Percentiles rank a stretch among this genome's conserved stretches.
Evolutionary conservation across 2,329 filamentous ascomycete genomes (phyloP).

Genomic region (Chaetomium sp.): DNA sequence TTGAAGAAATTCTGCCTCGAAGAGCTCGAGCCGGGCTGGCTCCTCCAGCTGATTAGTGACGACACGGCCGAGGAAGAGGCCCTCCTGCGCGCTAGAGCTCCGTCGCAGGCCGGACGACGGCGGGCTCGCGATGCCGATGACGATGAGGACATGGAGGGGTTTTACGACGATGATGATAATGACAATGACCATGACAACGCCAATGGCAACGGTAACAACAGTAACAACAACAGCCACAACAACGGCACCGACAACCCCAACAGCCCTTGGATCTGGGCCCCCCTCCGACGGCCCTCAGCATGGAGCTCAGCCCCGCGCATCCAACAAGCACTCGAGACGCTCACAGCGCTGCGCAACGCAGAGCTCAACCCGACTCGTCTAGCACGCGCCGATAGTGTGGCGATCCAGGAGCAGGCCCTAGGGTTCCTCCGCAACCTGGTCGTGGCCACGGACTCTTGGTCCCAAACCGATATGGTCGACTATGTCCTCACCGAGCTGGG

Average conservation of each 20-base stretch:
- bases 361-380: slow-evolving; percentile 63
- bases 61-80: slow-evolving; percentile 48
- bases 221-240: no score
- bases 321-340: slow-evolving; percentile 43
- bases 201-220: no score
- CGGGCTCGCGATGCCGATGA: slow-evolving; percentile 29
- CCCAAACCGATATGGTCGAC: slow-evolving; percentile 71
- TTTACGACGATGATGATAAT: slow-evolving; percentile 29
- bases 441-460: slow-evolving; percentile 47
- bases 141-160: slow-evolving; percentile 53
- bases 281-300: slow-evolving; percentile 19
- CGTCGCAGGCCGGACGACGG: slow-evolving; percentile 9
- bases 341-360: slow-evolving; percentile 51
- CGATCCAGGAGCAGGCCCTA: slow-evolving; percentile 84
- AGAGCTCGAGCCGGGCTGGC: slow-evolving; percentile 70
- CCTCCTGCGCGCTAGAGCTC: slow-evolving; percentile 30
- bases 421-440: slow-evolving; percentile 88
- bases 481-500: slow-evolving; percentile 71
- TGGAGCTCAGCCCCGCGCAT: slow-evolving; percentile 31
- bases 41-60: slow-evolving; percentile 68
- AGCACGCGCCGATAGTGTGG: slow-evolving; percentile 69
- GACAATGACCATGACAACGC: background rate
- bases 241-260: slow-evolving; percentile 7
- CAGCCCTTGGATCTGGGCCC: slow-evolving; percentile 18
- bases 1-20: slow-evolving; percentile 73